Percentiles rank a stretch among this genome's conserved stretches.
Evolutionary conservation across 768 basidiomycete genomes (phyloP).

Genomic region (Saitozyma sp.): DNA sequence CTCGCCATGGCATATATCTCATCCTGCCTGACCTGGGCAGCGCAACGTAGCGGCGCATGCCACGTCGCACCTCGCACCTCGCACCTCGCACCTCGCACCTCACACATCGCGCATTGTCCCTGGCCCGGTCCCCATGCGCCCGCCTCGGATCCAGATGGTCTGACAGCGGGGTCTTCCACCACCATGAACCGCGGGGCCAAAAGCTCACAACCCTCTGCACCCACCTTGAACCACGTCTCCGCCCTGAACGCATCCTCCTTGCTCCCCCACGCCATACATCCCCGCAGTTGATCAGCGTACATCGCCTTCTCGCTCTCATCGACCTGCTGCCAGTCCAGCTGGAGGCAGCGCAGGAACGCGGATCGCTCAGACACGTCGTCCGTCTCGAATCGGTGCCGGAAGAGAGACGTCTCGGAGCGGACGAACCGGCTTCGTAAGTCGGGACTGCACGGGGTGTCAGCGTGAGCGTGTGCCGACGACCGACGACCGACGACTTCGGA

Average conservation of each 20-base stretch:
- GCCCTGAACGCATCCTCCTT: conserved; percentile 54
- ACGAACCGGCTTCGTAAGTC: conserved; percentile 85
- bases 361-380: conserved; percentile 63
- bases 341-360: conserved; percentile 61
- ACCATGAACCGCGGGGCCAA: neutral
- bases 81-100: conserved; percentile 60
- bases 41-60: neutral
- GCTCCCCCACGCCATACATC: conserved; percentile 56
- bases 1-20: too few species aligned
- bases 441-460: conserved; percentile 60
- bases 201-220: neutral
- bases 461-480: neutral
- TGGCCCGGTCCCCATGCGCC: too few species aligned
- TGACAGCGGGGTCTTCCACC: too few species aligned
- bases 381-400: conserved; percentile 73
- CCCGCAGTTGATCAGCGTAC: conserved; percentile 59
- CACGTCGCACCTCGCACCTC: neutral
- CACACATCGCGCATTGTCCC: too few species aligned
- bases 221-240: conserved; percentile 78
- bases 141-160: too few species aligned
- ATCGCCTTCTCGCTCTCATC: conserved; percentile 60
- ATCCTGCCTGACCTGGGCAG: neutral
- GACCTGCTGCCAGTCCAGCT: conserved; percentile 60
- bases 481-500: too few species aligned
- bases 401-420: conserved; percentile 82